phyloP scores from a whole-genome alignment of 1,284 basidiomycete genomes.

The Ceratobasidium sp. region DNA sequence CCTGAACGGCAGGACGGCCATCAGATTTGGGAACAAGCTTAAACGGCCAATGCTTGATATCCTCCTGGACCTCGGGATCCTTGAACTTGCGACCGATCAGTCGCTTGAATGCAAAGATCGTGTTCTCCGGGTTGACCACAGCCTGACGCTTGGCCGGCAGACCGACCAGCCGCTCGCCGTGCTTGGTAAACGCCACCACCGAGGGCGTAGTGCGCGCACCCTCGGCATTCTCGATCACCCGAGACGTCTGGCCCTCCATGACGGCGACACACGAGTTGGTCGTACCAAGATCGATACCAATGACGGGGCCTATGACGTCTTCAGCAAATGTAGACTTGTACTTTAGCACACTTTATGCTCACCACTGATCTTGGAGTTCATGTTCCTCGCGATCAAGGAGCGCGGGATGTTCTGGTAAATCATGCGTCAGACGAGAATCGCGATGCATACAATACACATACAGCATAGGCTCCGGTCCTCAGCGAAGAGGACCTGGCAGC shows the following conservation, averaged over 20 bases:
- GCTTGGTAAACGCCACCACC: slow-evolving; percentile 97
- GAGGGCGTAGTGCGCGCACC: slow-evolving; percentile 98
- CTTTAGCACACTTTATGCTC: background rate
- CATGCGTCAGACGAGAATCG: slow-evolving; percentile 14
- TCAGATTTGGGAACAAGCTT: slow-evolving; percentile 78
- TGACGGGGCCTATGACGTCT: slow-evolving; percentile 70
- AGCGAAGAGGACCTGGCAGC: slow-evolving; percentile 67
- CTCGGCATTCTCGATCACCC: slow-evolving; percentile 97
- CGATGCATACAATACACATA: slow-evolving; percentile 55
- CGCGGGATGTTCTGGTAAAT: slow-evolving; percentile 45
- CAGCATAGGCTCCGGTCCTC: slow-evolving; percentile 73
- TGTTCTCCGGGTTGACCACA: slow-evolving; percentile 95
- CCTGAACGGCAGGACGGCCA: slow-evolving; percentile 78
- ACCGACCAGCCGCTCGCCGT: slow-evolving; percentile 92
- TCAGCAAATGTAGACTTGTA: background rate
- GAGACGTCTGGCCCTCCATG: slow-evolving; percentile 95
- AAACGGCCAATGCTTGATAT: slow-evolving; percentile 89
- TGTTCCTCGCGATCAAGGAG: slow-evolving; percentile 49
- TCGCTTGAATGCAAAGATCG: slow-evolving; percentile 96
- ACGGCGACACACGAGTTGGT: slow-evolving; percentile 94
- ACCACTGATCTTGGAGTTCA: slow-evolving; percentile 50
- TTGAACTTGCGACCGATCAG: slow-evolving; percentile 94
- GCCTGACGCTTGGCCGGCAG: slow-evolving; percentile 98
- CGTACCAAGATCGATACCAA: slow-evolving; percentile 87
- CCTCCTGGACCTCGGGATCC: slow-evolving; percentile 93